A percentile compares a stretch with the other conserved stretches of the same genome.
phyloP scores from a whole-genome alignment of 768 basidiomycete species.

The Lentinula raphanica region DNA sequence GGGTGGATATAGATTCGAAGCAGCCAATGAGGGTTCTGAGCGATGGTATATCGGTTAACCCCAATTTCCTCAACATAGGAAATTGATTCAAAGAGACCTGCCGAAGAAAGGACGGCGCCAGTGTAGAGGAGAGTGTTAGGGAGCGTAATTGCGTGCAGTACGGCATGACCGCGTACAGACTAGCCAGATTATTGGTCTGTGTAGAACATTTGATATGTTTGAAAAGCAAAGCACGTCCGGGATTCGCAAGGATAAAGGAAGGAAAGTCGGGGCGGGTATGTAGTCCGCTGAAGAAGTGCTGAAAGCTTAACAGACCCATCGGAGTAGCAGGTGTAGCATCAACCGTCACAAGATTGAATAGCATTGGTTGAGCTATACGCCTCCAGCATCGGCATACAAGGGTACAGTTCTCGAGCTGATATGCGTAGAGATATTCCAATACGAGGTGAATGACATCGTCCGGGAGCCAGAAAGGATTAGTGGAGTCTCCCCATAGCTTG shows the following conservation, averaged over 20 bases:
- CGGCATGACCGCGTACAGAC: background rate
- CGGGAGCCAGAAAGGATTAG: constrained; percentile 1
- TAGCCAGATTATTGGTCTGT: background rate
- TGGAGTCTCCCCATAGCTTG: background rate
- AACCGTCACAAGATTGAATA: background rate
- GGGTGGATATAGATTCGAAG: background rate
- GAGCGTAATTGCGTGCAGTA: background rate
- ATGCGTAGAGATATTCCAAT: background rate
- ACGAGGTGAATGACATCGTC: background rate
- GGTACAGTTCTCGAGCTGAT: background rate
- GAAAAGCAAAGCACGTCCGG: background rate
- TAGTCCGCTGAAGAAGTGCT: background rate
- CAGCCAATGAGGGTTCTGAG: background rate
- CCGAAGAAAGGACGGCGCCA: background rate
- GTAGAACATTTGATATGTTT: background rate
- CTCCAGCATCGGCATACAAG: background rate
- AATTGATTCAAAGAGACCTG: background rate
- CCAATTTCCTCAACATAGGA: background rate
- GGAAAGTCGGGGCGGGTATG: background rate
- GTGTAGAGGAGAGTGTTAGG: background rate
- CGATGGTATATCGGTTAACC: background rate
- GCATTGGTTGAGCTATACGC: background rate
- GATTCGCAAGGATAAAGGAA: background rate
- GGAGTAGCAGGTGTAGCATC: background rate
- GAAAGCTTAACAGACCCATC: too few species aligned